Evolutionary conservation across 768 basidiomycete genomes (phyloP).

Genomic region (Termitomyces sp.): DNA sequence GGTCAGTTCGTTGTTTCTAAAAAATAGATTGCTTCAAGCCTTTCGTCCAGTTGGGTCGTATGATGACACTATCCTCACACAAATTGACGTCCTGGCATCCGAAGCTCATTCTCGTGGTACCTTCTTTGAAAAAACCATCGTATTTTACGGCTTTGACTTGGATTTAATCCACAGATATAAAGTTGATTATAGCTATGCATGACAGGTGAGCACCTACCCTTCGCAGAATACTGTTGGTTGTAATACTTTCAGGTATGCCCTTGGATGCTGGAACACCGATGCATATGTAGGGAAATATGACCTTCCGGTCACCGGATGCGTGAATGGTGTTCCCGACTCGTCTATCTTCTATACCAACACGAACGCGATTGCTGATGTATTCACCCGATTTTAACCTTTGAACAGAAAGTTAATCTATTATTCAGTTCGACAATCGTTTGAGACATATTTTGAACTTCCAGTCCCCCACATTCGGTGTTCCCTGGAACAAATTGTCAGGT

Average conservation of each 20-base stretch:
- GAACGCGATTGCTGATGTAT: constrained; percentile 19
- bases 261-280: constrained; percentile 22
- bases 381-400: background rate
- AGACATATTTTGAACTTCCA: constrained; percentile 20
- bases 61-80: constrained; percentile 18
- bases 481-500: constrained; percentile 20
- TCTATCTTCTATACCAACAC: constrained; percentile 19
- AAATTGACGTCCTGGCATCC: constrained; percentile 17
- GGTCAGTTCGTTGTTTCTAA: constrained; percentile 2
- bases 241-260: constrained; percentile 12
- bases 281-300: constrained; percentile 19
- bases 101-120: constrained; percentile 19
- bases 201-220: constrained; percentile 9
- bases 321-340: constrained; percentile 21
- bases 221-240: background rate
- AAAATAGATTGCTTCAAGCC: background rate
- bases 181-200: constrained; percentile 22
- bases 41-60: constrained; percentile 15
- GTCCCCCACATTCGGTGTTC: constrained; percentile 18
- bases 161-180: constrained; percentile 14
- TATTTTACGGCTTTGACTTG: background rate
- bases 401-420: background rate
- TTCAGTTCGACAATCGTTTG: constrained; percentile 19
- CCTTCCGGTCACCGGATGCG: constrained; percentile 16
- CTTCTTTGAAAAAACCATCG: background rate